These are phyloP conservation scores for Pichia paraexigua DNA, from an alignment of 805 yeast genomes.

Conservation along the genomic window DNA sequence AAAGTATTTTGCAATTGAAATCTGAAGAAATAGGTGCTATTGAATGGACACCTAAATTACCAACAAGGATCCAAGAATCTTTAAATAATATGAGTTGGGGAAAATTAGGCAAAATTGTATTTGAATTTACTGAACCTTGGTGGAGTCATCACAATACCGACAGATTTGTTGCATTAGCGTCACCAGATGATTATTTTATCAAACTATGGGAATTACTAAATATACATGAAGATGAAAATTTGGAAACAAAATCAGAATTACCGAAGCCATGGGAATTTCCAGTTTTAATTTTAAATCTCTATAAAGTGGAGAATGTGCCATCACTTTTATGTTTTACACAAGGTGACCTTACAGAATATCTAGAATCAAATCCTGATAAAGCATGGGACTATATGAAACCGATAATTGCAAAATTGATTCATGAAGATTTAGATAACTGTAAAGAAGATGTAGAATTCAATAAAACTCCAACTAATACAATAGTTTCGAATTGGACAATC, in stretches of 20 bases:
- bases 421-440: not conserved
- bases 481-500: conserved; percentile 66
- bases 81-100: conserved; percentile 51
- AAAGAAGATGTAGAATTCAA: not conserved
- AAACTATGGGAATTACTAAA: conserved; percentile 3
- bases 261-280: conserved; percentile 54
- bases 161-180: conserved; percentile 39
- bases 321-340: conserved; percentile 62
- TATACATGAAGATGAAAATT: not conserved
- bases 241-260: not conserved
- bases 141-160: conserved; percentile 50
- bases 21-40: conserved; percentile 37
- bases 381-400: conserved; percentile 59
- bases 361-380: conserved; percentile 40
- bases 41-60: conserved; percentile 49
- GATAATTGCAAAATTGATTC: conserved; percentile 26
- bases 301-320: conserved; percentile 41
- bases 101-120: conserved; percentile 61
- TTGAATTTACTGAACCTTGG: conserved; percentile 56
- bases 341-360: conserved; percentile 59
- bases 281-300: conserved; percentile 50
- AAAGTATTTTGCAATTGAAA: conserved; percentile 50
- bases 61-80: conserved; percentile 34
- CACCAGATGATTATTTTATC: conserved; percentile 20
- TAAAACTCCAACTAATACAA: conserved; percentile 30